Percentiles rank a stretch among this genome's conserved stretches.
These are phyloP conservation scores for Misopates orontium DNA, from an alignment of 257 asterid genomes.

Conservation along the genomic window DNA sequence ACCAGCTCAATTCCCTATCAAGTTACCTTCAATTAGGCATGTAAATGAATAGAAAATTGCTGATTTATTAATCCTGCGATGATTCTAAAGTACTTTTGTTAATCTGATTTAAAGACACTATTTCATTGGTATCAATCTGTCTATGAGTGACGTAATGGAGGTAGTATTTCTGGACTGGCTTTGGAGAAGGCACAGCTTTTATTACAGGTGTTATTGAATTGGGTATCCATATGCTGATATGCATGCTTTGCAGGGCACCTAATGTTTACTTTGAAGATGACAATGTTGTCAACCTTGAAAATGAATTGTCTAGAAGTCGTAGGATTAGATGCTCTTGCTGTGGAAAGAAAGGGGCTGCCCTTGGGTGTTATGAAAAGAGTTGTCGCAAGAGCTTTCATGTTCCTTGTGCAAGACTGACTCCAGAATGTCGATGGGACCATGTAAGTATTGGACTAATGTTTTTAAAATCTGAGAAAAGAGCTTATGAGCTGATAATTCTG, in stretches of 20 bases:
- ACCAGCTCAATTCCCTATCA: conserved; percentile 10
- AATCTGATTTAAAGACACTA: no score
- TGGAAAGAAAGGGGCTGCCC: conserved; percentile 92
- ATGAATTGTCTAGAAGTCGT: conserved; percentile 79
- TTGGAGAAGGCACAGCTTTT: conserved; percentile 3
- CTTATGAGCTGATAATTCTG: not conserved
- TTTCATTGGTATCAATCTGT: not conserved
- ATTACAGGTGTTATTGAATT: not conserved
- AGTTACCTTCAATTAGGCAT: not conserved
- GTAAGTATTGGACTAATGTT: conserved; percentile 37
- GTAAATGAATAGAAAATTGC: not conserved
- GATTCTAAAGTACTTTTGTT: no score
- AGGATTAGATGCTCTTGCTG: conserved; percentile 77
- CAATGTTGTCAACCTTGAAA: conserved; percentile 66
- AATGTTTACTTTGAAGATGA: conserved; percentile 78
- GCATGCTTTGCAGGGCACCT: conserved; percentile 77
- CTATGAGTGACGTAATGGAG: conserved; percentile 11
- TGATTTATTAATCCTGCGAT: not conserved
- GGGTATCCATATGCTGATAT: not conserved
- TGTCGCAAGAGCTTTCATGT: conserved; percentile 93
- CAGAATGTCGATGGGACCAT: conserved; percentile 85
- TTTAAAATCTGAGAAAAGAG: conserved; percentile 6
- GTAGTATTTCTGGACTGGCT: not conserved
- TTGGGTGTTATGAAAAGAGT: conserved; percentile 83
- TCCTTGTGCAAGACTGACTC: conserved; percentile 86